Evolutionary conservation across 441 rosid genomes (phyloP).

Genomic region (Oxalis stricta): DNA sequence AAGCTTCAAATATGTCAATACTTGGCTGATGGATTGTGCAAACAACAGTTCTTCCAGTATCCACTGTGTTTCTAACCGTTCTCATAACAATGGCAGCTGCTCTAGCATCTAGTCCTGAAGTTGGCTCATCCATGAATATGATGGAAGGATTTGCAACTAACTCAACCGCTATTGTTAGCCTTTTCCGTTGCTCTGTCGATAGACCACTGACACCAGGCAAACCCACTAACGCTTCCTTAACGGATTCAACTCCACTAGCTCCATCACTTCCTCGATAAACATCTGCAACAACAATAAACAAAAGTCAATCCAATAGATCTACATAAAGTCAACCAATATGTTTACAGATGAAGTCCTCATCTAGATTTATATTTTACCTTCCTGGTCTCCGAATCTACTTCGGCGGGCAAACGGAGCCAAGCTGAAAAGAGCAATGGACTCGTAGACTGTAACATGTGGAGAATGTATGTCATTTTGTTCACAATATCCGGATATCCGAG

Average conservation of each 20-base stretch:
- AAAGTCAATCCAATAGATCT: not conserved
- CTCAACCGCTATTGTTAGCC: conserved; percentile 73
- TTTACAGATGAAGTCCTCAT: not conserved
- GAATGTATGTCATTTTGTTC: conserved; percentile 73
- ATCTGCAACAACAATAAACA: conserved; percentile 12
- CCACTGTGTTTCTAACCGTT: conserved; percentile 69
- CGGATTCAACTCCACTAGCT: conserved; percentile 46
- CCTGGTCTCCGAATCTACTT: conserved; percentile 30
- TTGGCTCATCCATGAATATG: conserved; percentile 81
- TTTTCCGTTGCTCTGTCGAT: conserved; percentile 67
- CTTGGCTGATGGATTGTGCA: conserved; percentile 90
- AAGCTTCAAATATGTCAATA: conserved; percentile 70
- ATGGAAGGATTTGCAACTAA: conserved; percentile 70
- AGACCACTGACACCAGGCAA: conserved; percentile 71
- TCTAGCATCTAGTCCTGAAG: conserved; percentile 71
- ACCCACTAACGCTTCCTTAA: conserved; percentile 46
- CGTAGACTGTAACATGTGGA: conserved; percentile 55
- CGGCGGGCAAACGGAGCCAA: conserved; percentile 48
- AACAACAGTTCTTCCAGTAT: conserved; percentile 74
- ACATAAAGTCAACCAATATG: not conserved
- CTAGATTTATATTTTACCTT: conserved; percentile 34
- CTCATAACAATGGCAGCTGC: conserved; percentile 87
- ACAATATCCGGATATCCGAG: conserved; percentile 61
- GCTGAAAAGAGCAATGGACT: conserved; percentile 58
- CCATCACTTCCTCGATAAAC: conserved; percentile 71